A percentile compares a stretch with the other conserved stretches of the same genome.
Conservation (phyloP, 305 asterid genomes). For the Fraxinus albicans region DNA sequence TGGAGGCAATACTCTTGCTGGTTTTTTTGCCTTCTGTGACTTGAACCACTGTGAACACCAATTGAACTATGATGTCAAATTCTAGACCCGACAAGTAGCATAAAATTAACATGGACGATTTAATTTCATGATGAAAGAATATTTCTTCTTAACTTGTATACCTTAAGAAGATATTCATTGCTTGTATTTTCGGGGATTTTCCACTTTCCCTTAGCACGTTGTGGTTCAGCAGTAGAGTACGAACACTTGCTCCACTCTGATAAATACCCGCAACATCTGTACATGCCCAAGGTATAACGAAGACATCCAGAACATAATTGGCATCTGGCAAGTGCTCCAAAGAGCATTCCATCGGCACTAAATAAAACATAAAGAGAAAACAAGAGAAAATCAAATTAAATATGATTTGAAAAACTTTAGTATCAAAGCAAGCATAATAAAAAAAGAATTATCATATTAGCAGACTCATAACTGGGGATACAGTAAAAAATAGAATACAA, state of each 20-base stretch:
- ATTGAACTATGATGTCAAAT: conserved; percentile 20
- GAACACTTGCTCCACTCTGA: conserved; percentile 95
- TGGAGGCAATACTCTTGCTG: conserved; percentile 67
- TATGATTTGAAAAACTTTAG: conserved; percentile 6
- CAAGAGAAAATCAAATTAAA: conserved; percentile 16
- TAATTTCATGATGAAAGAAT: not conserved
- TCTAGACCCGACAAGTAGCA: not conserved
- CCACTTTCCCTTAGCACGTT: conserved; percentile 84
- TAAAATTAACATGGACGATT: not conserved
- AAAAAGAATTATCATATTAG: not conserved
- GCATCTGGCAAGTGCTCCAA: conserved; percentile 81
- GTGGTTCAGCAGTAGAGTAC: conserved; percentile 66
- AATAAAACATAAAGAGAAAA: conserved; percentile 18
- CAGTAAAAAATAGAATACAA: not conserved
- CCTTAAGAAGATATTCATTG: conserved; percentile 79
- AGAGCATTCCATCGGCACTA: conserved; percentile 96
- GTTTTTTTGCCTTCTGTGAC: conserved; percentile 73
- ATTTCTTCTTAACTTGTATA: conserved; percentile 30
- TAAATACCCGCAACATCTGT: conserved; percentile 73
- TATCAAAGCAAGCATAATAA: not conserved
- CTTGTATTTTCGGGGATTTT: conserved; percentile 75
- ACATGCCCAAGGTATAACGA: conserved; percentile 74
- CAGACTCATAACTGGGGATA: not conserved
- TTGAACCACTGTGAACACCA: conserved; percentile 77
- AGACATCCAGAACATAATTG: conserved; percentile 79